Evolutionary conservation across 495 filamentous ascomycete genomes (phyloP).

Genomic region (Lophium mytilinum): DNA sequence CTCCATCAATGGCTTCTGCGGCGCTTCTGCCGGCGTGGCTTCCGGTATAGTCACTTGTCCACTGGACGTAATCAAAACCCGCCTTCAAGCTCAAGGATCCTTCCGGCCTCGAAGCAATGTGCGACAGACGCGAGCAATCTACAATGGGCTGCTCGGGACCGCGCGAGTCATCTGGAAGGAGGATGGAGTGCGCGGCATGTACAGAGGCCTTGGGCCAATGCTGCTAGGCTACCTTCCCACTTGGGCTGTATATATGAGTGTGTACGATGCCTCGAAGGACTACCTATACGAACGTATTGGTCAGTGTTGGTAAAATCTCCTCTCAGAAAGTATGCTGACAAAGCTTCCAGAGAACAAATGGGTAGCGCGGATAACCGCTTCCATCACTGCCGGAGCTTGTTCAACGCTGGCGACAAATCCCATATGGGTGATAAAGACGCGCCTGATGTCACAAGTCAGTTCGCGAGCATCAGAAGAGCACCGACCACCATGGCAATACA

Average conservation of each 20-base stretch:
- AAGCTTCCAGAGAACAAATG: conserved; percentile 46
- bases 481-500: conserved; percentile 81
- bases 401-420: conserved; percentile 96
- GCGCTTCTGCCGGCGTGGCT: conserved; percentile 79
- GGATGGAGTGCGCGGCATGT: conserved; percentile 85
- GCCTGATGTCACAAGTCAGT: conserved; percentile 82
- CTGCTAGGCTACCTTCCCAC: conserved; percentile 92
- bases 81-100: conserved; percentile 89
- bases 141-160: conserved; percentile 80
- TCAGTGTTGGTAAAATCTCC: conserved; percentile 35
- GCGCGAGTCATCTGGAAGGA: conserved; percentile 74
- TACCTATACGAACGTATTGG: conserved; percentile 59
- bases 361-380: conserved; percentile 61
- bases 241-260: conserved; percentile 95
- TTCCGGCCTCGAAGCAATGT: conserved; percentile 39
- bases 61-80: conserved; percentile 98
- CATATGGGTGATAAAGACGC: conserved; percentile 99
- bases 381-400: conserved; percentile 81
- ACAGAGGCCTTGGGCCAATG: conserved; percentile 88
- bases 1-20: conserved; percentile 60
- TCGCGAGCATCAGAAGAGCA: conserved; percentile 43
- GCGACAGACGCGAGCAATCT: conserved; percentile 45
- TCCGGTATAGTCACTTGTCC: conserved; percentile 94
- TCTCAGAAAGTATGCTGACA: conserved; percentile 2
- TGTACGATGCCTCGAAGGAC: conserved; percentile 82